These are phyloP conservation scores for Gaertneriomyces semiglobifer DNA, from an alignment of 192 early-diverging fungal genomes.

Conservation along the genomic window DNA sequence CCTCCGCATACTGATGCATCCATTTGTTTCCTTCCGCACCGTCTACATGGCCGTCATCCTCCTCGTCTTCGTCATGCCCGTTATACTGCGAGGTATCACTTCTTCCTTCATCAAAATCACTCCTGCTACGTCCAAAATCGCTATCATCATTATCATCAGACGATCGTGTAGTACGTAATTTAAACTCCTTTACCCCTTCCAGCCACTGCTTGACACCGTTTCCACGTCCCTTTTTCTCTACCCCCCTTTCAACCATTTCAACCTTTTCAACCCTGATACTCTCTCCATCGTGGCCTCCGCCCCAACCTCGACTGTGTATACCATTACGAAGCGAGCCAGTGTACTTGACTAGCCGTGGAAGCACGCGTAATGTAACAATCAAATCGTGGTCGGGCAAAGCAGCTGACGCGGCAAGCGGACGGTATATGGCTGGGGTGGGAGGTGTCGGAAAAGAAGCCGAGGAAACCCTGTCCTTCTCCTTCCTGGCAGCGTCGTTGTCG, in stretches of 20 bases:
- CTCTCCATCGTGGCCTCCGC: slow-evolving; percentile 68
- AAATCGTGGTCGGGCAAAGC: slow-evolving; percentile 61
- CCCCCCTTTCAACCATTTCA: slow-evolving; percentile 48
- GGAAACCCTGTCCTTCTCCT: too few species aligned
- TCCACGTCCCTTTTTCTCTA: slow-evolving; percentile 43
- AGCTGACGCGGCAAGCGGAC: slow-evolving; percentile 16
- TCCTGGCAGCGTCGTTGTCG: too few species aligned
- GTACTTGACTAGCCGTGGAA: slow-evolving; percentile 69
- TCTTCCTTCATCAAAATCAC: too few species aligned
- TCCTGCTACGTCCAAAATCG: too few species aligned
- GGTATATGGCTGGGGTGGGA: too few species aligned
- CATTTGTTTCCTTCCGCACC: not conserved
- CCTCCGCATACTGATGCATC: not conserved
- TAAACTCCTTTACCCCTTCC: slow-evolving; percentile 18
- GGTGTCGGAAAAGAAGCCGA: too few species aligned
- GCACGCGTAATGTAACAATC: slow-evolving; percentile 61
- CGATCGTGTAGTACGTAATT: too few species aligned
- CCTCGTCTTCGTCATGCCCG: slow-evolving; percentile 2
- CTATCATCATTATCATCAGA: too few species aligned
- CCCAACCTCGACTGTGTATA: slow-evolving; percentile 65
- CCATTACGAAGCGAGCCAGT: slow-evolving; percentile 55
- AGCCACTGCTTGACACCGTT: slow-evolving; percentile 33
- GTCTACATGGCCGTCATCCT: not conserved
- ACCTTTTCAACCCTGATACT: slow-evolving; percentile 65
- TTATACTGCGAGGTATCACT: too few species aligned